Base-by-base conservation (phyloP, 495 filamentous ascomycete genomes). In the Evernia prunastri region DNA sequence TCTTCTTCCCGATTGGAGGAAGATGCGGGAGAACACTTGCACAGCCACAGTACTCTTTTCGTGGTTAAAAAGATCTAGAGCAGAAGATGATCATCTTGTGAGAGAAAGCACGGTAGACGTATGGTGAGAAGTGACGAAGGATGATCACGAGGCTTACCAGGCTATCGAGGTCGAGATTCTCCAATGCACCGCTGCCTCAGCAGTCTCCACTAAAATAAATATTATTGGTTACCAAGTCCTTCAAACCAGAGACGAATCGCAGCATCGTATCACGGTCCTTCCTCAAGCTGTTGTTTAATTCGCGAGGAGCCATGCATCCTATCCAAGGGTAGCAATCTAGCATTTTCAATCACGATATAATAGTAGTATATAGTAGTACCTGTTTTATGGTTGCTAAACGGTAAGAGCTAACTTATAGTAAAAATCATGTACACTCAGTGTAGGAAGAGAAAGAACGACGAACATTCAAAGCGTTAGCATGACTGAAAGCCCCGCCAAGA, bases 21-120 rank as follows among this genome's bases (percentile, higher is more conserved):
- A 20, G 51, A 54, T 18, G 29, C 29, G 25, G 27, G 27, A 12
- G 27, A 33, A 20, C 18, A n/a, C 20, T 31, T 54, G 51, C 51
- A 54, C 51, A 54, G 51, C 51, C 51, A 54, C 51, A 54, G 51
- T 54, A 18, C 0, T n/a, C 51, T 31, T 54, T 20, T 37, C 36
- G 36, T 37, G 0, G 1, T 31, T 27, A 15, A 31, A 6, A 51
- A 15, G 27, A 51, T 51, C 45, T 51, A 51, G 45, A 51, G 45
- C 45, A 51, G n/a, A 51, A 51, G 12, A 33, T 4, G 51, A 54
- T 33, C 49, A 33, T 15, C 49, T 53, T 1, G 18, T n/a, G n/a
- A n/a, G 6, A 25, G 0, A 27, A 25, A 25, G 1, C n/a, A 25
- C 45, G 4, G 42, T n/a, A 43, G 42, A n/a, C 10, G 20, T 9